These are phyloP conservation scores for Nothophoma quercina DNA, from an alignment of 2,329 filamentous ascomycete species.

Conservation along the genomic window DNA sequence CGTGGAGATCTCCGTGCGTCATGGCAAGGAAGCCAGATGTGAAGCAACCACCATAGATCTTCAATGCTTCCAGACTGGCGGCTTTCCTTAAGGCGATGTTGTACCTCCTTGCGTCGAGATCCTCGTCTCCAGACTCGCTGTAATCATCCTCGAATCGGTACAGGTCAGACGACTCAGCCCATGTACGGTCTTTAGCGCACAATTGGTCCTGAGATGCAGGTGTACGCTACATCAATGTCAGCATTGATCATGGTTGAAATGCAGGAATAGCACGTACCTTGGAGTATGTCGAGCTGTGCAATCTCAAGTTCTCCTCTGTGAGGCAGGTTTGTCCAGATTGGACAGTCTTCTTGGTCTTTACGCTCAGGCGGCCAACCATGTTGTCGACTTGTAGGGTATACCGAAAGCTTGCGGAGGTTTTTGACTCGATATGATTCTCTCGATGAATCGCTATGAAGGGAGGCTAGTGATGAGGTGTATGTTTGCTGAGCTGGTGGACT, in stretches of 20 bases:
- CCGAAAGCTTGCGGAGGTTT: conserved; percentile 5
- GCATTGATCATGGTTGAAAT: background rate
- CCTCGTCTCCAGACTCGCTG: conserved; percentile 33
- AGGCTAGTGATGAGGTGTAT: background rate
- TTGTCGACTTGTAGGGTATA: conserved; percentile 11
- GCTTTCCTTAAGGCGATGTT: conserved; percentile 33
- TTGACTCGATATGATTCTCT: conserved; percentile 7
- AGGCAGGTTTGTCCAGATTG: conserved; percentile 20
- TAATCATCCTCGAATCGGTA: conserved; percentile 31
- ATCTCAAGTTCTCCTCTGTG: conserved; percentile 43
- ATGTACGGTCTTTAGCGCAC: conserved; percentile 26
- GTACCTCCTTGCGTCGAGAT: conserved; percentile 23
- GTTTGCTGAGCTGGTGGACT: conserved; percentile 2
- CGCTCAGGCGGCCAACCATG: conserved; percentile 14
- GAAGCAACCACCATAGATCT: conserved; percentile 43
- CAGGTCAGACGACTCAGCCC: conserved; percentile 20
- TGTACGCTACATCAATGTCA: conserved; percentile 22
- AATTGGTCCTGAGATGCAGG: conserved; percentile 19
- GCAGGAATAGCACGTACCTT: conserved; percentile 28
- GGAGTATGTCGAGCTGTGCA: conserved; percentile 34
- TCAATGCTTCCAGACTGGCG: conserved; percentile 40
- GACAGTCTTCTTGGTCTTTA: conserved; percentile 9
- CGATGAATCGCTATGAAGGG: background rate
- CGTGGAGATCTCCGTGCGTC: conserved; percentile 32
- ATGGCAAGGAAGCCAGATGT: conserved; percentile 41